phyloP scores from a whole-genome alignment of 2,329 filamentous ascomycete species.

The Aspergillus terreus region DNA sequence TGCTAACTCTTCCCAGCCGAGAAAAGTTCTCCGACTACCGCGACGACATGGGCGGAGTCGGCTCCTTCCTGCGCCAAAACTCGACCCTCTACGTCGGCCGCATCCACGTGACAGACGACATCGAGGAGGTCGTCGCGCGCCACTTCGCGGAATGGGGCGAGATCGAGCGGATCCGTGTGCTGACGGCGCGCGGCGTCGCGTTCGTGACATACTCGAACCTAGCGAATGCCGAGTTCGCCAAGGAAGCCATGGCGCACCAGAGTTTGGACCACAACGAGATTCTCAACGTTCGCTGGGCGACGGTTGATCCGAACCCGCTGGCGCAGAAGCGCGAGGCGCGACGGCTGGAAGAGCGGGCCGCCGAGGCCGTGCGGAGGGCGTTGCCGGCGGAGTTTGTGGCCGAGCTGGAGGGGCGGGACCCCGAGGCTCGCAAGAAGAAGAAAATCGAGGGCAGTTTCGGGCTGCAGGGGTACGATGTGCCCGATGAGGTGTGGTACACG shows the following conservation, averaged over 20 bases:
- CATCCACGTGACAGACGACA: conserved; percentile 94
- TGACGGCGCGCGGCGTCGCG: conserved; percentile 84
- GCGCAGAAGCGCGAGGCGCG: conserved; percentile 88
- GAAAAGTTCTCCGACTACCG: conserved; percentile 92
- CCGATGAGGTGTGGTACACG: conserved; percentile 90
- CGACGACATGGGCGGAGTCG: conserved; percentile 97
- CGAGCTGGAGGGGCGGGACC: conserved; percentile 88
- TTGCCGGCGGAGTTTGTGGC: conserved; percentile 87
- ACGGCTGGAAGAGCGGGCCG: conserved; percentile 90
- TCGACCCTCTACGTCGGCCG: conserved; percentile 88
- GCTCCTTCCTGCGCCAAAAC: conserved; percentile 90
- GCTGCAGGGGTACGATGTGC: conserved; percentile 85
- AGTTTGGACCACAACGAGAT: conserved; percentile 86
- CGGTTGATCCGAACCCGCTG: conserved; percentile 90
- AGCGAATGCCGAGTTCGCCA: conserved; percentile 83
- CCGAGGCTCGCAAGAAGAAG: conserved; percentile 79
- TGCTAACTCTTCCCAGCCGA: conserved; percentile 43
- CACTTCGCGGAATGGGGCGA: conserved; percentile 98
- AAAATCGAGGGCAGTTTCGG: conserved; percentile 89
- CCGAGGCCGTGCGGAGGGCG: conserved; percentile 84
- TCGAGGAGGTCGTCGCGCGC: conserved; percentile 89
- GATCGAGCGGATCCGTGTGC: conserved; percentile 79
- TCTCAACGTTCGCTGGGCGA: conserved; percentile 95
- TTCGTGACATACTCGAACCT: conserved; percentile 95
- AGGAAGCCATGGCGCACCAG: conserved; percentile 95